A percentile compares a stretch with the other conserved stretches of the same genome.
Evolutionary conservation across 192 early-diverging fungal species (phyloP).

Genomic region (Backusella tuberculispora): DNA sequence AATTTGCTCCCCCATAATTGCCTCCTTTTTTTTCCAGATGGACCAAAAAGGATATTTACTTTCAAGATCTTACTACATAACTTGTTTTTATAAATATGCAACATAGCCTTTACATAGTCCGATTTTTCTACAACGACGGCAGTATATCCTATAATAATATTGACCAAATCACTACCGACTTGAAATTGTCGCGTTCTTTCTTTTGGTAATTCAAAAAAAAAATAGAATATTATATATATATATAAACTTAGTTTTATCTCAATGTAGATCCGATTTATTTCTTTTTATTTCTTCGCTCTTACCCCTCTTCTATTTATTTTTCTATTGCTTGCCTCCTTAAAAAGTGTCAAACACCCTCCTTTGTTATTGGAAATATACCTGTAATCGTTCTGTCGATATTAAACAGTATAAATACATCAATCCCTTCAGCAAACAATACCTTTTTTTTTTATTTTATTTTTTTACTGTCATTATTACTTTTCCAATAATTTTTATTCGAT

Average conservation of each 20-base stretch:
- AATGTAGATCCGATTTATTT: slow-evolving; percentile 14
- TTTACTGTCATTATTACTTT: background rate
- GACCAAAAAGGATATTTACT: slow-evolving; percentile 13
- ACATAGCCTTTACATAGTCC: slow-evolving; percentile 13
- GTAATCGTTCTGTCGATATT: slow-evolving; percentile 1
- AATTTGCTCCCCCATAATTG: slow-evolving; percentile 10
- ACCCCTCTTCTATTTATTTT: slow-evolving; percentile 3
- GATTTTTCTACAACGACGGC: slow-evolving; percentile 12
- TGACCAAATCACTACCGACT: background rate
- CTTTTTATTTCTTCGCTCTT: background rate
- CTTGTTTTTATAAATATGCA: slow-evolving; percentile 18
- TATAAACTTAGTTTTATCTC: background rate
- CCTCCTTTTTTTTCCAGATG: slow-evolving; percentile 14
- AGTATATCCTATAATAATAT: slow-evolving; percentile 1
- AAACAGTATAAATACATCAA: slow-evolving; percentile 13
- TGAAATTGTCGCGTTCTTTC: background rate
- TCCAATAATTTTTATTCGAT: background rate
- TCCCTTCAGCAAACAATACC: background rate
- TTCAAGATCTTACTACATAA: slow-evolving; percentile 17
- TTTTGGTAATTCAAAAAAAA: slow-evolving; percentile 11
- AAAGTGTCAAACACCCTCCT: slow-evolving; percentile 28
- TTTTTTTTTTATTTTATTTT: background rate
- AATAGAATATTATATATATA: background rate
- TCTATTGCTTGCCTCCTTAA: slow-evolving; percentile 5
- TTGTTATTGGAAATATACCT: slow-evolving; percentile 25